Evolutionary conservation across 2,329 filamentous ascomycete genomes (phyloP), one percentile per base, ranked within the genome.

Genomic region (Pleomassaria siparia): DNA sequence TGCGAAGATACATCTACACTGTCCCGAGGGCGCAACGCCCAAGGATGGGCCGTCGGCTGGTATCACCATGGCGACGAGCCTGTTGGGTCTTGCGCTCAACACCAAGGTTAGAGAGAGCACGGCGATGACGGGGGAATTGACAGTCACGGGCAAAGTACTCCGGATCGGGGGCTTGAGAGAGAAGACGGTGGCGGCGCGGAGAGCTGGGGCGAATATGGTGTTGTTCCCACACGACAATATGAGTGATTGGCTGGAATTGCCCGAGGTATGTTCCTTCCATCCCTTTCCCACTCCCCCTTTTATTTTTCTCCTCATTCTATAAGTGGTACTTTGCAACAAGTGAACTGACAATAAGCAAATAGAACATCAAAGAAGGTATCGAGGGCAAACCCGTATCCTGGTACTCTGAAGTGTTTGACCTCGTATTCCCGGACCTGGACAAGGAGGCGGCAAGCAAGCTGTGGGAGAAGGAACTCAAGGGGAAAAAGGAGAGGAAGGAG

Each of bases 281-380:
- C 12, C 25, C 7, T 30, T 30, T 30, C 29, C 13, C 13, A 13
- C 13, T 30, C 13, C 13, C 29, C 10, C 13, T 5, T 30, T 9
- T 13, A n/a, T 30, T 30, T 7, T 8, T 7, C 12, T 28, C 12
- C 25, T 7, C 7, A 12, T 28, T 28, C n/a, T 39, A 8, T 39
- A 18, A 4, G 4, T 18, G 12, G 18, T 12, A 8, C 9, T 11
- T 11, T 10, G 29, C 9, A 10, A 32, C 9, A 13, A 25, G 13
- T 12, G 13, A 25, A 5, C 39, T 43, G 42, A 37, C 48, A 40
- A 50, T 28, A 9, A 56, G 59, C 13, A 50, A 18, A 15, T 69
- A 99, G 94, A 97, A 97, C 68, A 99, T 99, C 78, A 99, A 97
- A 76, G 83, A 95, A 65, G 91, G 91, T 58, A 89, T 99, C 53